Conservation (phyloP, 2,329 filamentous ascomycete genomes). For the Mollisiaceae sp. region DNA sequence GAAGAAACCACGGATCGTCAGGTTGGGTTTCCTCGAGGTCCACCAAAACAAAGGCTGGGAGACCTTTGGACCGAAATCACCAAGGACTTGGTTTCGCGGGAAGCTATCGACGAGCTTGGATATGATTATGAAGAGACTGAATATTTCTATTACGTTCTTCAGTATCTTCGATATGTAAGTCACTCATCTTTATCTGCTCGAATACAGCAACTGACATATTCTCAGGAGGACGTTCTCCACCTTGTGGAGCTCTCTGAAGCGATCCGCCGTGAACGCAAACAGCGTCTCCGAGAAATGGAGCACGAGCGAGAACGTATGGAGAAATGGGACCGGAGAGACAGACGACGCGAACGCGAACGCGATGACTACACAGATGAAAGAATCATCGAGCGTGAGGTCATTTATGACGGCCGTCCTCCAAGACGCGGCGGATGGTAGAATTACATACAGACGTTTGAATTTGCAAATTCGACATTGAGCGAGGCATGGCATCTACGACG, state of each 20-base stretch:
- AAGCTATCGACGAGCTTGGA: constrained; percentile 83
- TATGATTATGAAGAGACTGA: constrained; percentile 93
- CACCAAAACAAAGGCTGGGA: constrained; percentile 42
- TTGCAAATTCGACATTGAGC: neutral
- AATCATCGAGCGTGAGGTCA: constrained; percentile 70
- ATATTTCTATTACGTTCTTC: constrained; percentile 89
- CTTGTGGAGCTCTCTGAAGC: constrained; percentile 83
- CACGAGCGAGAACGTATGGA: constrained; percentile 60
- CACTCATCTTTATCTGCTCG: constrained; percentile 5
- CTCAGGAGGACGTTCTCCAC: constrained; percentile 82
- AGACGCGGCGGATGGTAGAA: constrained; percentile 23
- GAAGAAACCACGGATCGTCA: constrained; percentile 59
- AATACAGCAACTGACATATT: constrained; percentile 41
- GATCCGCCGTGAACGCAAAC: constrained; percentile 69
- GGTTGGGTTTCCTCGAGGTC: constrained; percentile 42
- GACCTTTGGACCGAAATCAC: constrained; percentile 97
- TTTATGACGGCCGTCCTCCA: constrained; percentile 56
- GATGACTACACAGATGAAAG: constrained; percentile 62
- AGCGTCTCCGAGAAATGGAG: constrained; percentile 58
- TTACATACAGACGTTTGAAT: neutral
- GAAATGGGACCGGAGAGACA: constrained; percentile 45
- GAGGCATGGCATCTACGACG: neutral
- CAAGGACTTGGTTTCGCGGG: constrained; percentile 84
- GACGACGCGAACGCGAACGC: constrained; percentile 28
- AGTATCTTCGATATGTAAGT: constrained; percentile 87